Base-by-base conservation (phyloP, 1,284 basidiomycete species). In the Sporisorium iseilematis-ciliati region DNA sequence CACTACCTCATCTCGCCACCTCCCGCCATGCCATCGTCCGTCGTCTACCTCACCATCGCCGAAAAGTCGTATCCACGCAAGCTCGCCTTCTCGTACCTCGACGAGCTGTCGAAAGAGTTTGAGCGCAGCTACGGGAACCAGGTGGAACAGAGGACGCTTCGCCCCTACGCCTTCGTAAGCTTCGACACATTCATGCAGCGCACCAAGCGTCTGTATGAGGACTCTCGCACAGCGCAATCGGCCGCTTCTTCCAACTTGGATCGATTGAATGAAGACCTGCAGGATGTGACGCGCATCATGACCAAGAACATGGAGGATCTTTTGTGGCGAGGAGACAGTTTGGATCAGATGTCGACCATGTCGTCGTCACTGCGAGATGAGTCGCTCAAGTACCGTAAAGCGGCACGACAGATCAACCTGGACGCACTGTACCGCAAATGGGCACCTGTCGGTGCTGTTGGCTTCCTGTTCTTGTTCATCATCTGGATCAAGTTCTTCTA, bases 261-360 rank as follows among this genome's bases (percentile, higher is more conserved):
- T 85, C 91, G 90, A 85, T 88, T 99, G 52, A 98, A 98, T 84
- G 94, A 95, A 83, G 96, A 99, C 79, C 87, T 99, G 57, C 94
- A 96, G 84, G 96, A 99, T 82, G 96, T 99, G 64, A 98, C 96
- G 53, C 89, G 93, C 78, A 98, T 99, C 87, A 99, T 99, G 97
- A 98, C 96, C n/a, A 99, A 99, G 88, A 99, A 99, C 85, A 99
- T 99, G 96, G 97, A 99, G 86, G 97, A 99, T 86, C 87, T 99
- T 62, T 87, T 99, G 41, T 98, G 95, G 96, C 89, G 96, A 85
- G 96, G 96, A 23, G 96, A 99, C 85, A 95, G 93, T 42, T 88
- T 99, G 69, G 96, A 98, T 85, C 90, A 84, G 61, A 99, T 99
- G 96, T 97, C 95, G 25, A 92, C 95, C 84, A 89, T 99, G 73